phyloP scores from a whole-genome alignment of 2,329 filamentous ascomycete species.

The Fusarium solani-melongenae region DNA sequence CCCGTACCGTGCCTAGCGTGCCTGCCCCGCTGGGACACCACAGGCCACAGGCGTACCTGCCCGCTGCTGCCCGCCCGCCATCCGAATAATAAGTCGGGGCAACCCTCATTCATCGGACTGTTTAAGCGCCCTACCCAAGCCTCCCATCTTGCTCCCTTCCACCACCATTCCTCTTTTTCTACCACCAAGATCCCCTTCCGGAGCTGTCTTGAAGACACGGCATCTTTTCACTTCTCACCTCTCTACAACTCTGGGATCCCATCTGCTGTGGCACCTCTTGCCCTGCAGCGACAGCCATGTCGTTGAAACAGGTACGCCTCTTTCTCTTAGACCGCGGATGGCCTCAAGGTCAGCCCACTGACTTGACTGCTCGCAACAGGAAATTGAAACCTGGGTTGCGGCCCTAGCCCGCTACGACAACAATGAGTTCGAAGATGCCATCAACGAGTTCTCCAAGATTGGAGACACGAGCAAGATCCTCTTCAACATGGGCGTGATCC shows the following conservation, averaged over 20 bases:
- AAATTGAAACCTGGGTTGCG: conserved; percentile 98
- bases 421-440: conserved; percentile 93
- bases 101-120: conserved; percentile 34
- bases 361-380: conserved; percentile 62
- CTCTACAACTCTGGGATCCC: neutral
- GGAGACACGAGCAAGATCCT: conserved; percentile 97
- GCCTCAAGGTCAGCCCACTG: conserved; percentile 24
- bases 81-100: conserved; percentile 44
- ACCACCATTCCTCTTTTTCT: conserved; percentile 31
- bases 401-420: conserved; percentile 94
- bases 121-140: conserved; percentile 39
- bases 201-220: conserved; percentile 14
- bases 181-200: conserved; percentile 15
- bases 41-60: conserved; percentile 30
- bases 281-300: conserved; percentile 58
- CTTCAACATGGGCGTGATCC: conserved; percentile 98
- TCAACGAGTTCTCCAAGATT: conserved; percentile 86
- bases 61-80: conserved; percentile 32
- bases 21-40: conserved; percentile 30
- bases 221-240: conserved; percentile 6
- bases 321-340: conserved; percentile 1
- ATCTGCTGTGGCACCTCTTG: conserved; percentile 35
- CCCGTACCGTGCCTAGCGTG: conserved; percentile 40
- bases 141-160: conserved; percentile 36
- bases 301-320: conserved; percentile 68